A percentile compares a stretch with the other conserved stretches of the same genome.
Evolutionary conservation across 495 filamentous ascomycete species (phyloP).

Genomic region (Chaetomium cochliodes): DNA sequence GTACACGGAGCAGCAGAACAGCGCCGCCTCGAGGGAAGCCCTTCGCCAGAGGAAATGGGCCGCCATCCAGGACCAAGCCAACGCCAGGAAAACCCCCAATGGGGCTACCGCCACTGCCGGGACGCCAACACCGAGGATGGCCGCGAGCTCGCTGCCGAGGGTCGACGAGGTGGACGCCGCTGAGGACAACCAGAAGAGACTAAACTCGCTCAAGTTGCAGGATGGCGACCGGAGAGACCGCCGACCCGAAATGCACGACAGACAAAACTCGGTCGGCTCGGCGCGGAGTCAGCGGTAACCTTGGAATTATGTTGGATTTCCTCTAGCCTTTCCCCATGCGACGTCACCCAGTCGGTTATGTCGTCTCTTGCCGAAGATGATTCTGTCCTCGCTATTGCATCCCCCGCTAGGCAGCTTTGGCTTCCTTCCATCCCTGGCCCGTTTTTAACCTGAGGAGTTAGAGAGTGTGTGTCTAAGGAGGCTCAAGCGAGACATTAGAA

Average conservation of each 20-base stretch:
- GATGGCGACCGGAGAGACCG: constrained; percentile 56
- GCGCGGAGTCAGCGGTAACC: constrained; percentile 49
- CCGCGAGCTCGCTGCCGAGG: constrained; percentile 37
- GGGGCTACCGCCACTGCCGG: constrained; percentile 27
- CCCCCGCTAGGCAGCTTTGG: not conserved
- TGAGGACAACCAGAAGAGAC: constrained; percentile 77
- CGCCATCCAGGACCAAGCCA: constrained; percentile 74
- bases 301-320: not conserved
- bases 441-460: not conserved
- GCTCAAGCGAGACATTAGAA: not conserved
- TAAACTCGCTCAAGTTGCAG: constrained; percentile 81
- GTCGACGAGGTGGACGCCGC: constrained; percentile 71
- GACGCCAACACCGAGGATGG: constrained; percentile 22
- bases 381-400: not conserved
- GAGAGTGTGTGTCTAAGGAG: not conserved
- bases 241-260: constrained; percentile 47
- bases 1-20: constrained; percentile 95
- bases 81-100: constrained; percentile 49
- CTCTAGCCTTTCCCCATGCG: not conserved
- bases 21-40: constrained; percentile 72
- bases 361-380: not conserved
- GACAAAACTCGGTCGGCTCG: constrained; percentile 52
- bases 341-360: not conserved
- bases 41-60: constrained; percentile 83
- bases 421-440: not conserved